phyloP scores from a whole-genome alignment of 352 stramenopile species.

The Phytophthora kernoviae region DNA sequence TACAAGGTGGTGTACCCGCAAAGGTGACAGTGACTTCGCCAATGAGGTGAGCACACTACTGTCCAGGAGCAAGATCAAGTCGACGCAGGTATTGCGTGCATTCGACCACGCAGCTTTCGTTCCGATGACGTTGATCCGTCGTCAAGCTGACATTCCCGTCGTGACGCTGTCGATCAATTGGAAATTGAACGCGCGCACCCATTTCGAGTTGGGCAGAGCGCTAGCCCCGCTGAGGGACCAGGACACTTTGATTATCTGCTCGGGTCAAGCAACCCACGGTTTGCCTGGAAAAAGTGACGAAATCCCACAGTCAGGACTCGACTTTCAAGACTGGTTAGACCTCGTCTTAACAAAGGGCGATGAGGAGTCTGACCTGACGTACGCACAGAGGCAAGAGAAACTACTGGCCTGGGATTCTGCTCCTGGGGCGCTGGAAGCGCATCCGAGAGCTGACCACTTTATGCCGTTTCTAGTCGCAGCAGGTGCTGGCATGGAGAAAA shows the following conservation, averaged over 20 bases:
- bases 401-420: conserved; percentile 48
- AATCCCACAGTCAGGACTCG: conserved; percentile 25
- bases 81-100: conserved; percentile 56
- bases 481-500: conserved; percentile 56
- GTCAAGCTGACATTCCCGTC: conserved; percentile 84
- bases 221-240: conserved; percentile 67
- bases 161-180: conserved; percentile 82
- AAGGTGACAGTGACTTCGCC: conserved; percentile 69
- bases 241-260: conserved; percentile 86
- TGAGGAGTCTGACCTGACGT: conserved; percentile 24
- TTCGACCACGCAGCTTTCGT: conserved; percentile 93
- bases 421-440: conserved; percentile 37
- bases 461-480: conserved; percentile 60
- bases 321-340: conserved; percentile 56
- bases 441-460: conserved; percentile 57
- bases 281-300: conserved; percentile 14
- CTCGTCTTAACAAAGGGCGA: conserved; percentile 26
- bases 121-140: conserved; percentile 84
- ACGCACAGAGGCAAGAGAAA: conserved; percentile 38
- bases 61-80: conserved; percentile 53
- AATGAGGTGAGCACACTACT: conserved; percentile 67
- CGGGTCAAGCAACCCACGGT: conserved; percentile 60
- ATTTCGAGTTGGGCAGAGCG: conserved; percentile 73
- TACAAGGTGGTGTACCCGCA: conserved; percentile 86
- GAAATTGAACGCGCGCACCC: conserved; percentile 50